These are phyloP conservation scores for Lipomyces starkeyi DNA, from an alignment of 805 yeast species.

Conservation along the genomic window DNA sequence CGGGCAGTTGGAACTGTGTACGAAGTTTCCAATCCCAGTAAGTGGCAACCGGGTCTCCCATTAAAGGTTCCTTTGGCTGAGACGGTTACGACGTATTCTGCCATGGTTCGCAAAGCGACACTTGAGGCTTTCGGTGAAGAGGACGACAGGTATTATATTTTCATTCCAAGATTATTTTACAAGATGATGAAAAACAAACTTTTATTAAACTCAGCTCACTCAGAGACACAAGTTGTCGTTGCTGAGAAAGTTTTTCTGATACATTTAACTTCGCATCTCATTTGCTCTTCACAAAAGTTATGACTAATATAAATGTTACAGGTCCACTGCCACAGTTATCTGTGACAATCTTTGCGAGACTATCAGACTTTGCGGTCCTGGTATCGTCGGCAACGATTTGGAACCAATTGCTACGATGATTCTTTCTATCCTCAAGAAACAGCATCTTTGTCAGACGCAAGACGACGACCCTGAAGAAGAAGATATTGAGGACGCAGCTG, in stretches of 20 bases:
- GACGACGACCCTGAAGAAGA: slow-evolving; percentile 62
- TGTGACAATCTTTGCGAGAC: slow-evolving; percentile 76
- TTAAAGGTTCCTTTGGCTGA: slow-evolving; percentile 56
- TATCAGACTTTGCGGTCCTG: slow-evolving; percentile 72
- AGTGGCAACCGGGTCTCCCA: slow-evolving; percentile 47
- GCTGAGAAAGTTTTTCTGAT: slow-evolving; percentile 31
- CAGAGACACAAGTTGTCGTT: slow-evolving; percentile 40
- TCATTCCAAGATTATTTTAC: not conserved
- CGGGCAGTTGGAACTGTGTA: slow-evolving; percentile 74
- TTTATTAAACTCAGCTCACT: slow-evolving; percentile 39
- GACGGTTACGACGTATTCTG: slow-evolving; percentile 62
- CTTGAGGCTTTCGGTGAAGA: slow-evolving; percentile 72
- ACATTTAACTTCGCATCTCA: not conserved
- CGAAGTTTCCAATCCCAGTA: slow-evolving; percentile 38
- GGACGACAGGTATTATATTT: slow-evolving; percentile 69
- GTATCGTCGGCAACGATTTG: slow-evolving; percentile 62
- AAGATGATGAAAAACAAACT: slow-evolving; percentile 32
- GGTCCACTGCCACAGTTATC: slow-evolving; percentile 64
- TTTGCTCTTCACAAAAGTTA: not conserved
- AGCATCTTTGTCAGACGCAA: slow-evolving; percentile 81
- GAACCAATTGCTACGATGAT: slow-evolving; percentile 74
- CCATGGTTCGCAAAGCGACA: slow-evolving; percentile 70
- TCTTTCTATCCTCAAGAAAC: slow-evolving; percentile 74
- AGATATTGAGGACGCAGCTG: slow-evolving; percentile 43
- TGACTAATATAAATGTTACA: not conserved